phyloP scores from a whole-genome alignment of 441 rosid species.

The Bruguiera hainesii region DNA sequence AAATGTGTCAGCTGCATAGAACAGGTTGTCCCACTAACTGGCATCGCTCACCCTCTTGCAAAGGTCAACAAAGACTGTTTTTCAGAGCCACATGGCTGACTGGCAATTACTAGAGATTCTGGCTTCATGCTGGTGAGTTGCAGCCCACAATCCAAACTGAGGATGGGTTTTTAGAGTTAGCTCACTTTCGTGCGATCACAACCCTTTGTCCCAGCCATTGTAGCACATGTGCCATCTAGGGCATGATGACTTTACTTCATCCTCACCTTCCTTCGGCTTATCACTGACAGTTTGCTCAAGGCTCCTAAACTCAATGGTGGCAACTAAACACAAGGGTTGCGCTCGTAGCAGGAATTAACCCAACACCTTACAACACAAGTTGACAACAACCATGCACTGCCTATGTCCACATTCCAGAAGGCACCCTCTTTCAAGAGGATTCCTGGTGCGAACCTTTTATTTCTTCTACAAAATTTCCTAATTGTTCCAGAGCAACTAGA shows the following conservation, averaged over 20 bases:
- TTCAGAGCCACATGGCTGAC: too few relatives aligned
- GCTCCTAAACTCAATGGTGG: too few relatives aligned
- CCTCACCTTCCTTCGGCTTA: slow-evolving; percentile 13
- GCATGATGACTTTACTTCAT: slow-evolving; percentile 4
- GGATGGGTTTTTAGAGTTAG: slow-evolving; percentile 15
- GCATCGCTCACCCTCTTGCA: too few relatives aligned
- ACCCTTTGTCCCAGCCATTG: neutral
- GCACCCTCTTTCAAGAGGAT: too few relatives aligned
- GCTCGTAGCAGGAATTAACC: too few relatives aligned
- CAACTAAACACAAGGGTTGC: too few relatives aligned
- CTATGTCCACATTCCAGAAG: too few relatives aligned
- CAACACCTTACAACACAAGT: too few relatives aligned
- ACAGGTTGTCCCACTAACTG: too few relatives aligned
- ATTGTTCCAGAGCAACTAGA: slow-evolving; percentile 12
- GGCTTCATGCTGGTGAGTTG: slow-evolving; percentile 3
- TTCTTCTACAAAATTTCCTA: slow-evolving; percentile 4
- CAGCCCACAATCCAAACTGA: slow-evolving; percentile 17
- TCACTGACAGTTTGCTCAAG: neutral
- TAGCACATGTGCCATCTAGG: neutral
- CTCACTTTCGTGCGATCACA: slow-evolving; percentile 2
- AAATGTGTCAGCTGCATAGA: too few relatives aligned
- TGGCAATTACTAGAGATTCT: neutral
- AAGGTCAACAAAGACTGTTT: too few relatives aligned
- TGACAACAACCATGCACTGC: too few relatives aligned
- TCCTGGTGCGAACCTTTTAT: neutral